Evolutionary conservation across 176 grass and related monocot species (phyloP), one percentile per base, ranked within the genome.

Genomic region (Aechmea fasciata): DNA sequence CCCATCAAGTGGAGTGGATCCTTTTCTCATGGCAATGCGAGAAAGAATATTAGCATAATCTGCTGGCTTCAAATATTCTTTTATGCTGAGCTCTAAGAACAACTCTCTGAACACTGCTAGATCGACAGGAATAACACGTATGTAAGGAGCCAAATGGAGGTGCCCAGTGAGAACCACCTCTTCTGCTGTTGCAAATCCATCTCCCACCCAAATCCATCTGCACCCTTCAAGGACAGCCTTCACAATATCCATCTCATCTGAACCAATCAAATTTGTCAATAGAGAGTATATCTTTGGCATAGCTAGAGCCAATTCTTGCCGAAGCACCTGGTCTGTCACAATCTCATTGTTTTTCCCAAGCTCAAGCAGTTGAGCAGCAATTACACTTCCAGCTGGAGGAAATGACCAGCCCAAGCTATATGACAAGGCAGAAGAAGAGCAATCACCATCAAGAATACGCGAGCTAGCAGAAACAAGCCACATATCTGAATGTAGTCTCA

Each of bases 191-290:
- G 88, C 88, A 78, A 92, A 96, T 70, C 92, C 92, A 74, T 96
- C 92, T 41, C 92, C 92, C 55, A 96, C 92, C 92, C 92, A 96
- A 81, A 96, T 89, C 92, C 92, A 96, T 79, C 92, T 82, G 75
- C 81, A 96, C 49, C 85, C 86, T 77, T 96, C 92, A 52, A 96
- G 63, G 83, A 96, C 81, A 63, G 76, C 81, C 85, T 96, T 96
- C 68, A 89, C 92, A 82, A 96, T 92, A 75, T 96, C 92, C 86
- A 96, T 96, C 74, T 96, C 92, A 87, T 96, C 88, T 64, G 86
- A 91, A 77, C 86, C 85, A 82, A 92, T 88, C 81, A 92, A 78
- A 67, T 80, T 85, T 65, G 59, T 89, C 80, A 96, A 65, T 50
- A 96, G 63, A 6, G 88, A 89, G 83, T 96, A 96, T 71, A 96